Evolutionary conservation across 1,139 yeast species (phyloP).

Genomic region (Maudiozyma humilis): DNA sequence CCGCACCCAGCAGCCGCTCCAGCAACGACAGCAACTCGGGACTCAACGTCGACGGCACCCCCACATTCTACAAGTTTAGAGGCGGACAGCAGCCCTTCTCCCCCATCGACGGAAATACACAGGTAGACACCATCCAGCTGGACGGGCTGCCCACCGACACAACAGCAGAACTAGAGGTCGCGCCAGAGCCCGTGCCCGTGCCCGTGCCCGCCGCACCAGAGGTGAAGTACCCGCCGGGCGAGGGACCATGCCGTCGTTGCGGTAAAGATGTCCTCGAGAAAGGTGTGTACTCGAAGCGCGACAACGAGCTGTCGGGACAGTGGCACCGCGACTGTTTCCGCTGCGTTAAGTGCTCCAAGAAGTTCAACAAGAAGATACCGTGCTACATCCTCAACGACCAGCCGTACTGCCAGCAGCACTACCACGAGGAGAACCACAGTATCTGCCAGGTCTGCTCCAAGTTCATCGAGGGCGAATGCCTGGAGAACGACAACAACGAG

Average conservation of each 20-base stretch:
- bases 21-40: neutral
- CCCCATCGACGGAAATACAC: neutral
- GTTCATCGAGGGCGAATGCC: conserved; percentile 88
- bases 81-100: neutral
- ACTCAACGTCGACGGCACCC: conserved; percentile 10
- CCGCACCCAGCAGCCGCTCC: neutral
- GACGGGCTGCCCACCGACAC: neutral
- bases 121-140: neutral
- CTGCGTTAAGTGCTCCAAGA: conserved; percentile 55
- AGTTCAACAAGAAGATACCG: conserved; percentile 53
- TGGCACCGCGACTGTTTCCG: conserved; percentile 88
- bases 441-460: conserved; percentile 60
- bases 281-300: conserved; percentile 59
- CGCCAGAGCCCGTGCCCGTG: neutral
- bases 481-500: conserved; percentile 64
- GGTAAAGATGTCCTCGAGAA: conserved; percentile 32
- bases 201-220: neutral
- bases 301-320: conserved; percentile 66
- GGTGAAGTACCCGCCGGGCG: conserved; percentile 44
- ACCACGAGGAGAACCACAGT: conserved; percentile 68
- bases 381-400: conserved; percentile 73
- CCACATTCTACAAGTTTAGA: conserved; percentile 18
- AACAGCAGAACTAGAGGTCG: conserved; percentile 7
- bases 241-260: conserved; percentile 73
- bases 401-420: conserved; percentile 79